Percentiles rank a stretch among this genome's conserved stretches.
These are phyloP conservation scores for Hygrocybe punicea DNA, from an alignment of 768 basidiomycete species.

Conservation along the genomic window DNA sequence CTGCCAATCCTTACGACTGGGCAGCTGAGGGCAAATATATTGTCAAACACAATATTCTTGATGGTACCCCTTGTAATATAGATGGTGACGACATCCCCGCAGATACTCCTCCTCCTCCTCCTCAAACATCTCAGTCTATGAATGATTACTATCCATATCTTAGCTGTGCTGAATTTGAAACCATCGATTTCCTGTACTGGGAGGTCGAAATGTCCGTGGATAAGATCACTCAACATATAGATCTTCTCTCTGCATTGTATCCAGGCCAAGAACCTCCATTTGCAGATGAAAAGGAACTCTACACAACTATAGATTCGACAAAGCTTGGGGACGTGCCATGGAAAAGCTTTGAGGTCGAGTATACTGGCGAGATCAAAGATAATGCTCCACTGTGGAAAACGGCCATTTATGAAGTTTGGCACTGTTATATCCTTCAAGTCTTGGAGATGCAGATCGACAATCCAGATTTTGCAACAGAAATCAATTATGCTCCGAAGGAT, in stretches of 20 bases:
- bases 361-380: conserved; percentile 18
- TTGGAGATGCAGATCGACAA: conserved; percentile 24
- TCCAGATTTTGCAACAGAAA: conserved; percentile 18
- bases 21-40: not conserved
- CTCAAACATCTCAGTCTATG: not conserved
- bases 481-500: conserved; percentile 22
- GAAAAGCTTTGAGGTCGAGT: conserved; percentile 17
- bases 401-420: conserved; percentile 21
- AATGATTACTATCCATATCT: conserved; percentile 29
- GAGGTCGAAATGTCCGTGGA: conserved; percentile 24
- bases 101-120: conserved; percentile 2
- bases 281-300: conserved; percentile 19
- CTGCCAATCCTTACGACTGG: too few relatives aligned
- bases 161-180: conserved; percentile 26
- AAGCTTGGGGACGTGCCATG: conserved; percentile 23
- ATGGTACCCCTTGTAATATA: too few relatives aligned
- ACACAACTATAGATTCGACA: conserved; percentile 23
- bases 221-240: conserved; percentile 17
- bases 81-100: conserved; percentile 1
- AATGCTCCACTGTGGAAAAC: conserved; percentile 30
- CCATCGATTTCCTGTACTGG: conserved; percentile 25
- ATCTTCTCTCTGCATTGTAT: conserved; percentile 26
- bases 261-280: conserved; percentile 16
- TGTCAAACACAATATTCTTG: not conserved
- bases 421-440: conserved; percentile 17